These are phyloP conservation scores for Botrytis sinoallii DNA, from an alignment of 2,329 filamentous ascomycete species.

Conservation along the genomic window DNA sequence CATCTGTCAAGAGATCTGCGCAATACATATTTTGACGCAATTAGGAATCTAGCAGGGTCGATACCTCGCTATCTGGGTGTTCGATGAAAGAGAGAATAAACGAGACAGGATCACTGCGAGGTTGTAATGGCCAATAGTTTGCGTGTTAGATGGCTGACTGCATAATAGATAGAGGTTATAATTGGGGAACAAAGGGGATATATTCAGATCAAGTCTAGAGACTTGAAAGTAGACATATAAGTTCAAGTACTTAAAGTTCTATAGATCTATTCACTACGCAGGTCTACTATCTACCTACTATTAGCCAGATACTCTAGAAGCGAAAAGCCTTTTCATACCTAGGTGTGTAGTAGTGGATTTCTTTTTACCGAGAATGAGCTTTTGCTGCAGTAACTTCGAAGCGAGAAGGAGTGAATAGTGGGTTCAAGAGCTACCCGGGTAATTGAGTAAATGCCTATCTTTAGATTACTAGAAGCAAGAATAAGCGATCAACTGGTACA, in stretches of 20 bases:
- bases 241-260: background rate
- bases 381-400: background rate
- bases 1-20: background rate
- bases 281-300: too few relatives aligned
- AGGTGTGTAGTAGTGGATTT: background rate
- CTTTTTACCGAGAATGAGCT: background rate
- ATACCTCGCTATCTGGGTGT: background rate
- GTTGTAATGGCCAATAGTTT: background rate
- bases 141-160: background rate
- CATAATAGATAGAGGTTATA: background rate
- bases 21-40: background rate
- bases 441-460: background rate
- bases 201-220: background rate
- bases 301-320: background rate
- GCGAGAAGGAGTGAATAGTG: background rate
- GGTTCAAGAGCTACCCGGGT: background rate
- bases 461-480: background rate
- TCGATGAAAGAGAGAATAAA: background rate
- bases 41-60: background rate
- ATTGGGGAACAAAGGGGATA: background rate
- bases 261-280: too few relatives aligned
- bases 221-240: background rate
- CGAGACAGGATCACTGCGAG: background rate
- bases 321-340: background rate
- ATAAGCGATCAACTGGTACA: background rate